Evolutionary conservation across 2,329 filamentous ascomycete species (phyloP), one percentile per base, ranked within the genome.

Genomic region (Fusarium torreyae): DNA sequence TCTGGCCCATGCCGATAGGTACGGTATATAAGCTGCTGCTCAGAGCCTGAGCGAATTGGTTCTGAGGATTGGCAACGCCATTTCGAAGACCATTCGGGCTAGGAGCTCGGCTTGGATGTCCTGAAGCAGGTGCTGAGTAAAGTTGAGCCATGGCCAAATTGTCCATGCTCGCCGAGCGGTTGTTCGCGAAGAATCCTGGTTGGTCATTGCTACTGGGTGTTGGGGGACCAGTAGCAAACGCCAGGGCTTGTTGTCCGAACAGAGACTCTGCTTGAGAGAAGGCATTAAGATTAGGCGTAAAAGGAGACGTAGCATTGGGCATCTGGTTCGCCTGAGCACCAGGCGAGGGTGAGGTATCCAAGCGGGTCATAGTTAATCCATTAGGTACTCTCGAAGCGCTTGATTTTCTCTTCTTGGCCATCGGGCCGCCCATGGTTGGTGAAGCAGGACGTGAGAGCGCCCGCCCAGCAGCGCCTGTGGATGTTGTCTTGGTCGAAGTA

Each of bases 351-450:
- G 79, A 82, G 3, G 88, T 90, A 71, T 96, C 92, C 36, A 96
- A 83, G 57, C 89, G 89, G 3, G 94, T 97, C 94, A 97, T 97
- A 9, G 91, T 87, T 71, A 97, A 80, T 17, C 88, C 90, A 18
- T 87, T 89, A 1, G 93, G 92, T 15, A 97, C 82, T 77, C 93
- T 93, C 34, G 88, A 87, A 77, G 86, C 86, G 77, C 91, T 94
- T 7, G 91, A 89, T 79, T 97, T 97, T 67, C 94, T 88, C 81
- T 94, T 94, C 84, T 97, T 97, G 43, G 88, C 86, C 34, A 85
- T 85, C 3, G 92, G 92, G 1, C 89, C 91, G 33, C 85, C 81
- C 53, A 89, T 85, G 15, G 85, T 88, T 2, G 93, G 92, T 1
- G 94, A 96, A 7, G 88, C 86, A 70, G 93, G 92, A 45, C 93